Percentiles rank a stretch among this genome's conserved stretches.
Conservation (phyloP, 768 basidiomycete genomes). For the Leccinum olivaceopallidum region DNA sequence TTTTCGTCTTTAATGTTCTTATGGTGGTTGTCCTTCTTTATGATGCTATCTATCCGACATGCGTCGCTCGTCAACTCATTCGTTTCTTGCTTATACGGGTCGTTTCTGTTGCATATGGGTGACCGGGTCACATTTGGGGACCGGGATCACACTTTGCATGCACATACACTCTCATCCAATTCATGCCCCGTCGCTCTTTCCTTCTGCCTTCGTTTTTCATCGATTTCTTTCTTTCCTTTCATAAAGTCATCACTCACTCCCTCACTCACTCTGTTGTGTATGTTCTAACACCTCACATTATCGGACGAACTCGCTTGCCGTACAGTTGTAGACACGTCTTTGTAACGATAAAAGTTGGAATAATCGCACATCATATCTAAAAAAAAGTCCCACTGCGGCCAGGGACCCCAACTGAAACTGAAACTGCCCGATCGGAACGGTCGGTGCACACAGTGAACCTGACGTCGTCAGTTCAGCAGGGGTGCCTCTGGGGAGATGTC, state of each 20-base stretch:
- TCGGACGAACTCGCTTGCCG: background rate
- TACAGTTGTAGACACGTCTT: background rate
- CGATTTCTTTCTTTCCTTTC: background rate
- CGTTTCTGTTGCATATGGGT: slow-evolving; percentile 11
- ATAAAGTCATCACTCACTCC: slow-evolving; percentile 1
- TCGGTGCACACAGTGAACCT: background rate
- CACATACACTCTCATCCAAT: slow-evolving; percentile 1
- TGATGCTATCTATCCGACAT: slow-evolving; percentile 20
- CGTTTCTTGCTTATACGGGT: slow-evolving; percentile 2
- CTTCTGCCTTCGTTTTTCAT: background rate
- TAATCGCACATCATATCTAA: slow-evolving; percentile 11
- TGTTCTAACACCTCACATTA: background rate
- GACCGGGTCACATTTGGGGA: slow-evolving; percentile 16
- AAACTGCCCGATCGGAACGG: background rate
- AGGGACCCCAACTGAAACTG: background rate
- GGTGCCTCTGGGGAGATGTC: background rate
- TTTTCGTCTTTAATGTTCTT: slow-evolving; percentile 19
- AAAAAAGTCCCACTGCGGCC: background rate
- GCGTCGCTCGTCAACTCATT: slow-evolving; percentile 10
- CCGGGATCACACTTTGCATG: slow-evolving; percentile 9
- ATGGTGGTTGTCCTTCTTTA: slow-evolving; percentile 15
- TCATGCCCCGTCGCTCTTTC: slow-evolving; percentile 14
- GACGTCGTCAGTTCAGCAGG: background rate
- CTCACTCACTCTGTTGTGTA: slow-evolving; percentile 11
- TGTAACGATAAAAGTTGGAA: slow-evolving; percentile 22